Evolutionary conservation across 2,329 filamentous ascomycete species (phyloP).

Genomic region (Geosmithia morbida): DNA sequence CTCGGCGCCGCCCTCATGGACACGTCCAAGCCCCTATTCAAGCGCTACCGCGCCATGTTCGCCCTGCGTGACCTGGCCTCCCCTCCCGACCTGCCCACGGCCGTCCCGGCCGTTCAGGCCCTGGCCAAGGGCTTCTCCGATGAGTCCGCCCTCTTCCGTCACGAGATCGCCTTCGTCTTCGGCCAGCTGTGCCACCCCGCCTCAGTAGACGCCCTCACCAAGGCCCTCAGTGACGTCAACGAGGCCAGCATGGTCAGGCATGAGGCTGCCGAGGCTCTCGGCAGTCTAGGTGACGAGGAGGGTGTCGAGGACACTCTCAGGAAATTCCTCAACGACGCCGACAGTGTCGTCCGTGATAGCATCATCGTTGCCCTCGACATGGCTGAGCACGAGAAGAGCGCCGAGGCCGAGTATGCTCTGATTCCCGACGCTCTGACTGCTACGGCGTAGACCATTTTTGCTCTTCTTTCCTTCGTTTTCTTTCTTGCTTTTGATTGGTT

Average conservation of each 20-base stretch:
- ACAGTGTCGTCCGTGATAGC: constrained; percentile 88
- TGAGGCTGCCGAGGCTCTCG: constrained; percentile 91
- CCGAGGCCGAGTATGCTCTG: constrained; percentile 81
- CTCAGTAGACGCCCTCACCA: constrained; percentile 81
- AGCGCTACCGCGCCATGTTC: constrained; percentile 96
- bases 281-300: constrained; percentile 83
- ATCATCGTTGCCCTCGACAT: constrained; percentile 93
- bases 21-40: constrained; percentile 65
- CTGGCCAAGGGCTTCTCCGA: constrained; percentile 78
- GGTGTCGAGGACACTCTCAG: constrained; percentile 80
- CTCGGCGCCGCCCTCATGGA: constrained; percentile 70
- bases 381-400: constrained; percentile 89
- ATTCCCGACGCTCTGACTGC: constrained; percentile 50
- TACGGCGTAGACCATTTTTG: constrained; percentile 16
- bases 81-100: constrained; percentile 79
- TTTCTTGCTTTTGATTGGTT: neutral
- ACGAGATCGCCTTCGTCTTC: constrained; percentile 97
- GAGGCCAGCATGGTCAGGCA: constrained; percentile 96
- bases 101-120: constrained; percentile 72
- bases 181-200: constrained; percentile 91
- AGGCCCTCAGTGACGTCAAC: constrained; percentile 59
- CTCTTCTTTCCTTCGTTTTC: too few species aligned
- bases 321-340: constrained; percentile 75
- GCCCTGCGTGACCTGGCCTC: constrained; percentile 88
- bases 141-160: constrained; percentile 81